phyloP scores from a whole-genome alignment of 2,329 filamentous ascomycete genomes.

The Colletotrichum sp. region DNA sequence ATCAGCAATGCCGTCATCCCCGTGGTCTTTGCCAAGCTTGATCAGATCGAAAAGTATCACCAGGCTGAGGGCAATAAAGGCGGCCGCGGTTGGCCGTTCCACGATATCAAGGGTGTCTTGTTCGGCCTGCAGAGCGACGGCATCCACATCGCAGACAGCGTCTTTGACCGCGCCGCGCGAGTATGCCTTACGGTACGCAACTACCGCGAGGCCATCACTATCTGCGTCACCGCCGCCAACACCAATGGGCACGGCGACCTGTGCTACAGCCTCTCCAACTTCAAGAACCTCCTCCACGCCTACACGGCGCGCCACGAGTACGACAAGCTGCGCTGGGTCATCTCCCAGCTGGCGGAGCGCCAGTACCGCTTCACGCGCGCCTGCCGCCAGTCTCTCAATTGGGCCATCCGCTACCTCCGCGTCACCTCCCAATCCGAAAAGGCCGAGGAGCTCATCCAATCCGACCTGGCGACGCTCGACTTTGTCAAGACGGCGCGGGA shows the following conservation, averaged over 20 bases:
- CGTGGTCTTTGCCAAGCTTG: constrained; percentile 42
- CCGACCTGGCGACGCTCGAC: constrained; percentile 11
- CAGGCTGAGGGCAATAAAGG: not conserved
- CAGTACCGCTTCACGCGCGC: constrained; percentile 8
- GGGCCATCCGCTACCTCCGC: constrained; percentile 13
- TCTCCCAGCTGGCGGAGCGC: constrained; percentile 22
- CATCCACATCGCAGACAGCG: constrained; percentile 35
- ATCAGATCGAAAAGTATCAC: constrained; percentile 30
- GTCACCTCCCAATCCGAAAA: constrained; percentile 6
- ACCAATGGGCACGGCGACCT: constrained; percentile 40
- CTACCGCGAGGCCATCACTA: constrained; percentile 30
- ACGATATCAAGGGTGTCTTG: constrained; percentile 24
- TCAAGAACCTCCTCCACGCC: constrained; percentile 38
- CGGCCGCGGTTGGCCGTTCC: not conserved
- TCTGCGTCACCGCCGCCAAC: constrained; percentile 40
- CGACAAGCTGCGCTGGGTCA: constrained; percentile 31
- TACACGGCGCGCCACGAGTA: constrained; percentile 36
- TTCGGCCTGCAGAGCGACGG: constrained; percentile 30
- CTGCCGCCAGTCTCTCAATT: constrained; percentile 8
- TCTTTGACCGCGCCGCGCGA: constrained; percentile 40
- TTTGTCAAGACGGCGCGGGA: not conserved
- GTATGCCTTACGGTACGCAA: constrained; percentile 33
- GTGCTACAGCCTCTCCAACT: constrained; percentile 42
- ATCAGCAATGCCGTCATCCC: constrained; percentile 44
- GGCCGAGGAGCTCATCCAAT: constrained; percentile 3